Evolutionary conservation across 1,284 basidiomycete species (phyloP).

Genomic region (Ganoderma boninense): DNA sequence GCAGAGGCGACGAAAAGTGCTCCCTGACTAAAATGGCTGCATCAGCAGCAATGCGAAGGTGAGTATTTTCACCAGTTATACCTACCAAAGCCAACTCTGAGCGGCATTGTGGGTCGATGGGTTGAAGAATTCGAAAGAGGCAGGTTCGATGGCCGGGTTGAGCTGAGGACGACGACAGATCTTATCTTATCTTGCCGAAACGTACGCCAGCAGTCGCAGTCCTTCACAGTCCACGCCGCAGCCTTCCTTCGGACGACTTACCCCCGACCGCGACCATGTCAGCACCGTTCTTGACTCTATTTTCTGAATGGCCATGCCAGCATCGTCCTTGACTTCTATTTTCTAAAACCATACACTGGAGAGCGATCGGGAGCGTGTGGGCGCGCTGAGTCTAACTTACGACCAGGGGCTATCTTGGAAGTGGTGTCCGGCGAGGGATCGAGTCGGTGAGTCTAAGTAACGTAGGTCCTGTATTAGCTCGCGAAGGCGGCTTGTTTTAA

Average conservation of each 20-base stretch:
- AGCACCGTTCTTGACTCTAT: neutral
- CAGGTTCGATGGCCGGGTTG: neutral
- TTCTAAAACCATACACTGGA: neutral
- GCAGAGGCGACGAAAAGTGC: constrained; percentile 90
- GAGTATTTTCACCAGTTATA: neutral
- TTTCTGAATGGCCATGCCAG: neutral
- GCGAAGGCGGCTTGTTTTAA: neutral
- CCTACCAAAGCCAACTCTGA: constrained; percentile 44
- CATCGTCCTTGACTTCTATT: neutral
- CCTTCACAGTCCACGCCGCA: neutral
- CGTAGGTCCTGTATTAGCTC: neutral
- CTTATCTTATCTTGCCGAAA: constrained; percentile 24
- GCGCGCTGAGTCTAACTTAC: neutral
- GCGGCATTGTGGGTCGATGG: constrained; percentile 32
- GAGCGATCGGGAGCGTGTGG: neutral
- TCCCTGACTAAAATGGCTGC: constrained; percentile 69
- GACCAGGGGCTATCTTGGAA: neutral
- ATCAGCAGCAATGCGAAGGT: neutral
- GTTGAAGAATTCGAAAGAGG: neutral
- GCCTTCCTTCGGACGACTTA: neutral
- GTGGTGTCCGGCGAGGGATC: neutral
- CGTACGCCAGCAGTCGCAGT: constrained; percentile 5
- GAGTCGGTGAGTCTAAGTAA: neutral
- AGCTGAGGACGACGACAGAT: constrained; percentile 12
- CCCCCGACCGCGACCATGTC: neutral